Evolutionary conservation across 495 filamentous ascomycete genomes (phyloP).

Genomic region (Beverwykella pulmonaria): DNA sequence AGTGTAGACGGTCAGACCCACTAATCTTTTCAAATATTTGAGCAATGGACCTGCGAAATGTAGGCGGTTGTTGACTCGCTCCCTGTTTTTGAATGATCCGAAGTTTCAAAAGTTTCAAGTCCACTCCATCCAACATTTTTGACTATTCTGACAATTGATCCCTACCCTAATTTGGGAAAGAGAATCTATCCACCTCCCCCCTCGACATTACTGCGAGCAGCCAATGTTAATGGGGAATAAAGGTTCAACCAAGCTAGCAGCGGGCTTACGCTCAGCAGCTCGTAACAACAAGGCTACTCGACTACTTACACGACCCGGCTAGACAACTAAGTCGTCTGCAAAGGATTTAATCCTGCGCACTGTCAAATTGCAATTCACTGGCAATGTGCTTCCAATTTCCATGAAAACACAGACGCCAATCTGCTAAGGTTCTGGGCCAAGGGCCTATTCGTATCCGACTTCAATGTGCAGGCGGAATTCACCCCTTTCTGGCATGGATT

Average conservation of each 20-base stretch:
- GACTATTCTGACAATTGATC: too few species aligned
- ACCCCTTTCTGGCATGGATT: slow-evolving; percentile 17
- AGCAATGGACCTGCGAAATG: too few species aligned
- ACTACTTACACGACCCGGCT: slow-evolving; percentile 19
- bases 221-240: slow-evolving; percentile 3
- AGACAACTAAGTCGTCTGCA: slow-evolving; percentile 20
- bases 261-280: slow-evolving; percentile 19
- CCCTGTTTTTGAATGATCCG: too few species aligned
- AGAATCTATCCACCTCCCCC: too few species aligned
- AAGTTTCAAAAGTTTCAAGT: too few species aligned
- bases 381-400: slow-evolving; percentile 3
- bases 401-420: background rate
- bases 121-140: too few species aligned
- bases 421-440: slow-evolving; percentile 11
- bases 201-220: too few species aligned
- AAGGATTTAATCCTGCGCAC: slow-evolving; percentile 18
- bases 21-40: too few species aligned
- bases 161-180: too few species aligned
- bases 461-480: slow-evolving; percentile 13
- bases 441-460: slow-evolving; percentile 14
- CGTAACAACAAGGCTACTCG: slow-evolving; percentile 18
- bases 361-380: slow-evolving; percentile 16
- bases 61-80: too few species aligned
- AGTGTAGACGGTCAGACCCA: too few species aligned
- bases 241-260: slow-evolving; percentile 15